phyloP scores from a whole-genome alignment of 495 filamentous ascomycete species.

The Podospora pseudocomata region DNA sequence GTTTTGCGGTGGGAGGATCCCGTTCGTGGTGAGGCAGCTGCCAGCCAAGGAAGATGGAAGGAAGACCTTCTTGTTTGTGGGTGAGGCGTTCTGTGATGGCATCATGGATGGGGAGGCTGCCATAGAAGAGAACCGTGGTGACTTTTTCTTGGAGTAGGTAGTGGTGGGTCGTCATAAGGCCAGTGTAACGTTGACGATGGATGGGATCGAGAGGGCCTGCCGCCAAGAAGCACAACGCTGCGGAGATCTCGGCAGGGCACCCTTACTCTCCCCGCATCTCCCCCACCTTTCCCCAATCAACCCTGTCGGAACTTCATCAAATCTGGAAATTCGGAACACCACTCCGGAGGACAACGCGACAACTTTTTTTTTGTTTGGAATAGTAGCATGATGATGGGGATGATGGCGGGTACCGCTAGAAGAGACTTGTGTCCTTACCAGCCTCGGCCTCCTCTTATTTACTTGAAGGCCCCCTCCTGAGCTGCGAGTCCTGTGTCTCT shows the following conservation, averaged over 20 bases:
- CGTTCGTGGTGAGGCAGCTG: conserved; percentile 16
- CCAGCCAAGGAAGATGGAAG: not conserved
- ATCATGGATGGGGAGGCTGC: conserved; percentile 23
- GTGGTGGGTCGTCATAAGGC: too few relatives aligned
- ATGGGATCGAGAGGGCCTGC: not conserved
- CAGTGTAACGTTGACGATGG: not conserved
- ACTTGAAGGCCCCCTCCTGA: not conserved
- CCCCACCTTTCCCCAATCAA: conserved; percentile 21
- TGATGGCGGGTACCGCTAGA: conserved; percentile 2
- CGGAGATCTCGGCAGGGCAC: not conserved
- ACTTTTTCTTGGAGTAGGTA: not conserved
- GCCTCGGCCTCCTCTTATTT: conserved; percentile 5
- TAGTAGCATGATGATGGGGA: conserved; percentile 3
- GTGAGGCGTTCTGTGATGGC: conserved; percentile 22
- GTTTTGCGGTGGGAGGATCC: conserved; percentile 16
- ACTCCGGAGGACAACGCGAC: conserved; percentile 37
- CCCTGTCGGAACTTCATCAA: conserved; percentile 24
- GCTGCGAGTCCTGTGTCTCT: not conserved
- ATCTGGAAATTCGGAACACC: conserved; percentile 35
- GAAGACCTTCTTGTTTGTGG: conserved; percentile 6
- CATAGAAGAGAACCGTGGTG: not conserved
- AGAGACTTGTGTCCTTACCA: not conserved
- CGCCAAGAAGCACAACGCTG: not conserved
- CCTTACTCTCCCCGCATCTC: conserved; percentile 1
- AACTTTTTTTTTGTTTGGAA: conserved; percentile 17